Conservation (phyloP, 129 eudicot species). For the Tanacetum coccineum region DNA sequence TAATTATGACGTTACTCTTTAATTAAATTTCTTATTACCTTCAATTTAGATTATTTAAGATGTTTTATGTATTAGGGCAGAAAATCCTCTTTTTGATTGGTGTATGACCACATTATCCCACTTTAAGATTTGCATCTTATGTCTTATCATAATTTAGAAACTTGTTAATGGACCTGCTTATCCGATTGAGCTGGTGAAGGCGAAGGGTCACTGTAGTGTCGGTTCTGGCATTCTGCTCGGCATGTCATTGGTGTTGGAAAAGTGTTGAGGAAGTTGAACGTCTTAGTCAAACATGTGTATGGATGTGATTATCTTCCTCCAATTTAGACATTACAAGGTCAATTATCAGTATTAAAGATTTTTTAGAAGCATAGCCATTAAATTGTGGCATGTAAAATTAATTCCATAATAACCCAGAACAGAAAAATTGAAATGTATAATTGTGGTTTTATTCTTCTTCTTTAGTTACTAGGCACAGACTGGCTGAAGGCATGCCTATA, state of each 20-base stretch:
- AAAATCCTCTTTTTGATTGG: too few species aligned
- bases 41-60: not conserved
- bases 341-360: not conserved
- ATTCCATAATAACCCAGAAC: too few species aligned
- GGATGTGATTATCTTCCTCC: constrained; percentile 5
- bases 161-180: not conserved
- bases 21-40: constrained; percentile 2
- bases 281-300: not conserved
- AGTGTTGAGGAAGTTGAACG: not conserved
- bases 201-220: not conserved
- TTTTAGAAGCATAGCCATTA: too few species aligned
- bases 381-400: too few species aligned
- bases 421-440: too few species aligned
- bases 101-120: too few species aligned
- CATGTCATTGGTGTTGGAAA: too few species aligned
- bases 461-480: too few species aligned
- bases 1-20: not conserved
- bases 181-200: not conserved
- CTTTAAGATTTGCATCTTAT: constrained; percentile 2
- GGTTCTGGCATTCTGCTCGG: not conserved
- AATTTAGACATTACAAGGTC: not conserved
- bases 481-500: too few species aligned
- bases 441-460: too few species aligned
- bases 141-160: not conserved
- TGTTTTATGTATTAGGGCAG: not conserved